Evolutionary conservation across 2,329 filamentous ascomycete genomes (phyloP), one percentile per base, ranked within the genome.

Genomic region (Aspergillus ruber): DNA sequence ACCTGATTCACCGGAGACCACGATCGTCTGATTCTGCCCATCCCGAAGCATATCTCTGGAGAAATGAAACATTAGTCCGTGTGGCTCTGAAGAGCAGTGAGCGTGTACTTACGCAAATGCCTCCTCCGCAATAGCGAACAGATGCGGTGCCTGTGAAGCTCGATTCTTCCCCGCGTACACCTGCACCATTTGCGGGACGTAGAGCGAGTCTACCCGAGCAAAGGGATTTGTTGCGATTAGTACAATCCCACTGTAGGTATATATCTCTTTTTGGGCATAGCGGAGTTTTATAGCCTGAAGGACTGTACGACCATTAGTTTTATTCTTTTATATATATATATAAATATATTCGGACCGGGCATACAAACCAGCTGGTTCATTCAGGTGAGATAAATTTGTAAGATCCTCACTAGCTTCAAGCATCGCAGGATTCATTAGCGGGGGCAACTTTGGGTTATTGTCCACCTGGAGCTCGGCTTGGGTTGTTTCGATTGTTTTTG

Each of bases 121-220:
- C 73, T 98, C 94, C 70, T 98, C 93, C 39, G 93, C 93, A 73
- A 98, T 98, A 58, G 93, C 93, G 73, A 98, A 98, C 64, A 98
- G 74, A 82, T 98, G 93, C 46, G 93, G 93, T 49, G 94, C 93
- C 72, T 97, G 93, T 50, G 93, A 95, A 50, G 90, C 90, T 71
- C 93, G 82, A 71, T 96, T 90, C 72, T 91, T 97, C 64, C 93
- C 93, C 48, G 93, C 90, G 73, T 98, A 98, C 35, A 97, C 90
- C 70, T 98, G 93, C n/a, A 98, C 90, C 91, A 98, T 98, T 56
- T 93, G 93, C 15, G 91, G 90, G 9, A 98, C 93, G 71, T 98
- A 98, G 64, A 98, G 83, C 38, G 93, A 98, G 69, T 98, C 93
- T 57, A 98, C 90, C 56, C 93, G 82, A 46, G 94, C 93, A 64